Conservation (phyloP, 1,139 yeast genomes). For the Tardiomyces depauwii region DNA sequence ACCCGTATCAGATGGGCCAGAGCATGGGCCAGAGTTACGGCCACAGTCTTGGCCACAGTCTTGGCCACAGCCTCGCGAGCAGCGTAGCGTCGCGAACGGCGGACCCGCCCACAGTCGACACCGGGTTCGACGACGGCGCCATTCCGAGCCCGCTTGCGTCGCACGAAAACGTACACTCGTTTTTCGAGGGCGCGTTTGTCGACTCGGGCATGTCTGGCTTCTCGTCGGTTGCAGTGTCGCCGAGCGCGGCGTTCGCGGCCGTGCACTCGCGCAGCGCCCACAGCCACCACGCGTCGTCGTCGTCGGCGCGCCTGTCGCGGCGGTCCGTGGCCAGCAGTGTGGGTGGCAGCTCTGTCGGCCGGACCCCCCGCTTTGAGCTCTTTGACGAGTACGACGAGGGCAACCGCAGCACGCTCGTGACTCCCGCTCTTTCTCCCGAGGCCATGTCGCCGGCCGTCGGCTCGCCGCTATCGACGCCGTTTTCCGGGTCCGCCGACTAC, state of each 20-base stretch:
- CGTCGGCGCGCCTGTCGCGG: background rate
- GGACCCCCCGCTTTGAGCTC: constrained; percentile 14
- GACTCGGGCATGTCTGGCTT: background rate
- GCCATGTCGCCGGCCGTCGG: constrained; percentile 7
- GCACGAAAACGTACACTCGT: background rate
- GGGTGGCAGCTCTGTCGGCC: background rate
- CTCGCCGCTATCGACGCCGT: constrained; percentile 4
- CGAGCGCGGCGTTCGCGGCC: background rate
- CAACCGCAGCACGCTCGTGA: constrained; percentile 8
- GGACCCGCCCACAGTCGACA: background rate
- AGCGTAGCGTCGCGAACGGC: background rate
- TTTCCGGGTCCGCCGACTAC: background rate
- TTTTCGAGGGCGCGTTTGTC: background rate
- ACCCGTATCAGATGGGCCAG: no score
- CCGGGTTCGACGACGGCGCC: background rate
- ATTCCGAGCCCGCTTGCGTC: background rate
- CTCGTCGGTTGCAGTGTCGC: background rate
- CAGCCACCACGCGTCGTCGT: background rate
- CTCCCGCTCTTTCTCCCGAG: constrained; percentile 16
- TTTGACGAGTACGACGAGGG: constrained; percentile 14
- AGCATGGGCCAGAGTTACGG: no score
- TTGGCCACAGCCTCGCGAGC: background rate
- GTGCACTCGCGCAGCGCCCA: background rate
- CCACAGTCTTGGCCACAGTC: background rate
- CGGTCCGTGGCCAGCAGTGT: background rate